Conservation (phyloP, 345 rosid genomes). For the Nasturtium officinale region DNA sequence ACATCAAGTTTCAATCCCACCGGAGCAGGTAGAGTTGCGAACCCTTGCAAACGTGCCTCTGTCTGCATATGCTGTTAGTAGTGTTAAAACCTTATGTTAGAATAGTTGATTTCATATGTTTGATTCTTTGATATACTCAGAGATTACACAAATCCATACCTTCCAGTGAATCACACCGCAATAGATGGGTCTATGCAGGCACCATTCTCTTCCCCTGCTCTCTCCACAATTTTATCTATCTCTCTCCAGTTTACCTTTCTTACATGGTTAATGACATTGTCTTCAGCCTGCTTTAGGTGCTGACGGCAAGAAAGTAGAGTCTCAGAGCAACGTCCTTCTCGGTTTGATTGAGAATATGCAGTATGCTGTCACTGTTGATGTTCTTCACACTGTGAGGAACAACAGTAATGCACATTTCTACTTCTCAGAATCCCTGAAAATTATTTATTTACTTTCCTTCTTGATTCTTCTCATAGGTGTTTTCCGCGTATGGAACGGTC, state of each 20-base stretch:
- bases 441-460: neutral
- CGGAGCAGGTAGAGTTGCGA: slow-evolving; percentile 77
- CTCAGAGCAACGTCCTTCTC: slow-evolving; percentile 93
- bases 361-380: slow-evolving; percentile 93
- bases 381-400: slow-evolving; percentile 75
- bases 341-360: slow-evolving; percentile 97
- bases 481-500: slow-evolving; percentile 84
- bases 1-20: slow-evolving; percentile 98
- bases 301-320: slow-evolving; percentile 87
- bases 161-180: slow-evolving; percentile 96
- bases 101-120: slow-evolving; percentile 31
- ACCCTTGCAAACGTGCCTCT: slow-evolving; percentile 7
- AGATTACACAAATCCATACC: slow-evolving; percentile 95
- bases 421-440: slow-evolving; percentile 7
- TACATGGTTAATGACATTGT: slow-evolving; percentile 7
- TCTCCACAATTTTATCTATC: slow-evolving; percentile 15
- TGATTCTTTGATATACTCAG: slow-evolving; percentile 48
- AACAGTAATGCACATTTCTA: slow-evolving; percentile 16
- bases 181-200: slow-evolving; percentile 88
- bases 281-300: slow-evolving; percentile 76
- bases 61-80: neutral
- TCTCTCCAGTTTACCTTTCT: slow-evolving; percentile 12
- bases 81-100: neutral
- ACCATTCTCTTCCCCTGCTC: neutral
- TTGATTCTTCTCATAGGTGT: slow-evolving; percentile 55